Conservation (phyloP, 768 basidiomycete genomes). For the Tulasnella sp. region DNA sequence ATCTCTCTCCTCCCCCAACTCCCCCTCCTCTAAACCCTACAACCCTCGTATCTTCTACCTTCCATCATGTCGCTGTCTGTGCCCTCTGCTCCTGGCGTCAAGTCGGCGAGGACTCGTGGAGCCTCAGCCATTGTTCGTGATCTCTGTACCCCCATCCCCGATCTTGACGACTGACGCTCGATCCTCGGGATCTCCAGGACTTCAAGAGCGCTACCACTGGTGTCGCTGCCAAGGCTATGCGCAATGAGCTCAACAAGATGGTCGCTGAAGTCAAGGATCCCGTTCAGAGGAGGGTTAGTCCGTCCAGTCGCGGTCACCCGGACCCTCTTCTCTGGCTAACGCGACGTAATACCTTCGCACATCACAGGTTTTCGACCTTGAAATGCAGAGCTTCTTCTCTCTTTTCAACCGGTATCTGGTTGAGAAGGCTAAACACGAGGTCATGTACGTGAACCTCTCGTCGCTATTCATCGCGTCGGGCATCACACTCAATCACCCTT, state of each 20-base stretch:
- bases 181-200: constrained; percentile 47
- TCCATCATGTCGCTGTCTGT: constrained; percentile 37
- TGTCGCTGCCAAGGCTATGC: constrained; percentile 93
- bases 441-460: constrained; percentile 63
- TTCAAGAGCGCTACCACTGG: constrained; percentile 98
- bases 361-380: constrained; percentile 80
- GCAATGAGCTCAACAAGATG: constrained; percentile 95
- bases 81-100: constrained; percentile 35
- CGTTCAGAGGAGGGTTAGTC: constrained; percentile 74
- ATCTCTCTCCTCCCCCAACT: neutral
- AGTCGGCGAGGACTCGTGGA: constrained; percentile 40
- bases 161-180: constrained; percentile 1
- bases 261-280: constrained; percentile 82
- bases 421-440: constrained; percentile 82
- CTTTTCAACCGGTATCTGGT: constrained; percentile 94
- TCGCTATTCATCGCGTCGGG: neutral
- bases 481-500: constrained; percentile 37
- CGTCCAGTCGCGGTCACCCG: constrained; percentile 28
- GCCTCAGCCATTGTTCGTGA: constrained; percentile 42
- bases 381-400: constrained; percentile 96
- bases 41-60: constrained; percentile 3
- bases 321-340: neutral
- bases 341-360: constrained; percentile 35
- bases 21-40: neutral
- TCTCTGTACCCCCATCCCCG: neutral